Conservation (phyloP, 768 basidiomycete species). For the Auriscalpium orientale region DNA sequence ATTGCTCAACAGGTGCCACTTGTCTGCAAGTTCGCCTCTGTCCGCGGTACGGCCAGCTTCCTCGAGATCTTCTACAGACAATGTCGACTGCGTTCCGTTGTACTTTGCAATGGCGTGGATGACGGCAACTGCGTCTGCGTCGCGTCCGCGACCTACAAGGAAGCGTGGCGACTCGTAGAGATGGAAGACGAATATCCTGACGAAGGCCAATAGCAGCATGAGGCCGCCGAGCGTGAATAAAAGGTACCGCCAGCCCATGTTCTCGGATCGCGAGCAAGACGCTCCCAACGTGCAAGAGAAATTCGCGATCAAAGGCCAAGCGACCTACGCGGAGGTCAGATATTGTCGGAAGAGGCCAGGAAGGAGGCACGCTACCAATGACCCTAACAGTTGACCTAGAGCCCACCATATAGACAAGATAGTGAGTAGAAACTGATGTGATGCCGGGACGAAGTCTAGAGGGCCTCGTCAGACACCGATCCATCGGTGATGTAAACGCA, state of each 20-base stretch:
- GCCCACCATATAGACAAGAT: conserved; percentile 55
- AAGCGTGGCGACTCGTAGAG: conserved; percentile 53
- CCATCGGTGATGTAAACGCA: neutral
- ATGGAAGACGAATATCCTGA: conserved; percentile 46
- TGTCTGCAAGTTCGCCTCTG: conserved; percentile 5
- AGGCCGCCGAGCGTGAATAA: conserved; percentile 46
- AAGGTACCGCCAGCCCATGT: conserved; percentile 63
- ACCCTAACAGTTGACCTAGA: conserved; percentile 44
- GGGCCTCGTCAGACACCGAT: neutral
- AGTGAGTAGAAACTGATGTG: conserved; percentile 52
- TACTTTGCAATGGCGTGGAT: conserved; percentile 42
- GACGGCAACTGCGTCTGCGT: conserved; percentile 41
- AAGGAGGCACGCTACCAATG: conserved; percentile 28
- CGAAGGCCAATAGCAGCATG: conserved; percentile 42
- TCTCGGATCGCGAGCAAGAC: conserved; percentile 34
- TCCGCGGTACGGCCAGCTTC: conserved; percentile 20
- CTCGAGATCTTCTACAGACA: conserved; percentile 40
- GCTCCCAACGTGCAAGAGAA: conserved; percentile 37
- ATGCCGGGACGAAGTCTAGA: conserved; percentile 42
- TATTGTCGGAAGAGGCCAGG: neutral
- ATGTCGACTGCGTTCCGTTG: conserved; percentile 35
- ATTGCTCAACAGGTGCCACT: conserved; percentile 28
- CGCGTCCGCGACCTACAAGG: conserved; percentile 45
- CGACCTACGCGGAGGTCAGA: conserved; percentile 28
- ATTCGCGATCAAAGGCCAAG: conserved; percentile 53